Conservation (phyloP, 139 green algal genomes). For the Coelastrella sp. region DNA sequence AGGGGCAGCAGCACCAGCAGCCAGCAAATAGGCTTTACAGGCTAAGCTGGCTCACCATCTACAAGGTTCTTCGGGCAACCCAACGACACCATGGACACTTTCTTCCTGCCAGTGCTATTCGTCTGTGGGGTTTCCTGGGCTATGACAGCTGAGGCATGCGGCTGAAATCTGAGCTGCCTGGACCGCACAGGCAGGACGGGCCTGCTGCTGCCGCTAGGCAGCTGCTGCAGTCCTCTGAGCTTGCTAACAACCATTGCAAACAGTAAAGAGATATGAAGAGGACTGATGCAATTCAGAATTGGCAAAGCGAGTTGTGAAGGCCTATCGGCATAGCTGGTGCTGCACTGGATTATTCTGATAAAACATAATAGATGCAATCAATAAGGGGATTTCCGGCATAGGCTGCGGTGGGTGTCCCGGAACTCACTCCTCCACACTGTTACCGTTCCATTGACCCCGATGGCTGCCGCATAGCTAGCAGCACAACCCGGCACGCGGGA, state of each 20-base stretch:
- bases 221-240: not conserved
- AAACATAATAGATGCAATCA: not conserved
- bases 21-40: not conserved
- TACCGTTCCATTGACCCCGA: not conserved
- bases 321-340: no score
- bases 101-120: conserved; percentile 4
- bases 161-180: not conserved
- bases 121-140: not conserved
- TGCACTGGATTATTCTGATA: not conserved
- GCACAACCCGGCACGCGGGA: no score
- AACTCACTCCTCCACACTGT: not conserved
- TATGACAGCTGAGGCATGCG: not conserved
- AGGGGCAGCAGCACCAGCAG: not conserved
- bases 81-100: conserved; percentile 80
- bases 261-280: no score
- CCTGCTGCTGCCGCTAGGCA: not conserved
- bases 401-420: no score
- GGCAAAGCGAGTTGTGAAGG: no score
- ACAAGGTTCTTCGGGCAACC: conserved; percentile 94
- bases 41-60: conserved; percentile 67
- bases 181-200: not conserved
- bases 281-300: no score
- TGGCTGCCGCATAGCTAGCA: no score
- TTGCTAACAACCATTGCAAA: not conserved
- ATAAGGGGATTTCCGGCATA: not conserved